phyloP scores from a whole-genome alignment of 495 filamentous ascomycete genomes.

The Penicillium waksmanii region DNA sequence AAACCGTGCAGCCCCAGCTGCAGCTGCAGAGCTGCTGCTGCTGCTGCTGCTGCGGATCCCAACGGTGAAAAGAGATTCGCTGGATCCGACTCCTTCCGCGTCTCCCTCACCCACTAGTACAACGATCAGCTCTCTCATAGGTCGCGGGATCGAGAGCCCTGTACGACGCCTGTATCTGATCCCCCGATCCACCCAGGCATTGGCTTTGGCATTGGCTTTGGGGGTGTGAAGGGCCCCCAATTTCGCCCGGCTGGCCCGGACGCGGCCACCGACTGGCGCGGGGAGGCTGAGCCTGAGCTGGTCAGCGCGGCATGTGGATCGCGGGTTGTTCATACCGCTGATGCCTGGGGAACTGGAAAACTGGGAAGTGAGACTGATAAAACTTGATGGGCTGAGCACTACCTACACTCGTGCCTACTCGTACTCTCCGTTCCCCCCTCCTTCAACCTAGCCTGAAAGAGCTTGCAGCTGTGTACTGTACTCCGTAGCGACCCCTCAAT shows the following conservation, averaged over 20 bases:
- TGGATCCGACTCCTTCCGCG: conserved; percentile 34
- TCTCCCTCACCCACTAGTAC: conserved; percentile 16
- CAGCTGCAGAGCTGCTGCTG: no score
- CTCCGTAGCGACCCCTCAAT: neutral
- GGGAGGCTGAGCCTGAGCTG: conserved; percentile 1
- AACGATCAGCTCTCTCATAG: conserved; percentile 27
- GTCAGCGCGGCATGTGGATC: conserved; percentile 24
- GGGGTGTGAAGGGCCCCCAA: conserved; percentile 19
- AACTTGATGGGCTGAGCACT: neutral
- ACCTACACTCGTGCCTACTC: neutral
- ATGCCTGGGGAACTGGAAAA: conserved; percentile 11
- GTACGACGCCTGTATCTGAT: conserved; percentile 23
- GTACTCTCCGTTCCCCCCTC: neutral
- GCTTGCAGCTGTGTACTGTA: neutral
- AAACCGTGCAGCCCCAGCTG: neutral
- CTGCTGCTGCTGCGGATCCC: conserved; percentile 3
- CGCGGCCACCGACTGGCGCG: conserved; percentile 18
- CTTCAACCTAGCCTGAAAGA: neutral
- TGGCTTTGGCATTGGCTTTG: no score
- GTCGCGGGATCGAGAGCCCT: conserved; percentile 26
- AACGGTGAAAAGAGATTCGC: conserved; percentile 1
- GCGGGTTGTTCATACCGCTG: conserved; percentile 15
- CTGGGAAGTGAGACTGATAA: neutral
- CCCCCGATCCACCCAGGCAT: conserved; percentile 21
- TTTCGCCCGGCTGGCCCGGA: conserved; percentile 31